Base-by-base conservation (phyloP, 768 basidiomycete genomes). In the Wakefieldia striispora region DNA sequence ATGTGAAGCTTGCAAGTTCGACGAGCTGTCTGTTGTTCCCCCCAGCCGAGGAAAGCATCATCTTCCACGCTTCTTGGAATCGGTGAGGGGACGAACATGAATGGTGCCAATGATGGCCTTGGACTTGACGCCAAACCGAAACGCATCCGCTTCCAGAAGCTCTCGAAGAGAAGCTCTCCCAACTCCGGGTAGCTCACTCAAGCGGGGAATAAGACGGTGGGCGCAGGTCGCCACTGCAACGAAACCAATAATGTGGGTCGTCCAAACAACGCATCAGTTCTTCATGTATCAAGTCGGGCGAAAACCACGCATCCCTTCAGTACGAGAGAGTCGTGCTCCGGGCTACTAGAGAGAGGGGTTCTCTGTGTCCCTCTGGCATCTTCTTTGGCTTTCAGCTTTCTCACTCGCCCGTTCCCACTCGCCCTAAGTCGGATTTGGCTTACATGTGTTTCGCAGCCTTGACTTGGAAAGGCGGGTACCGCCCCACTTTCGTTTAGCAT, bases 81-180 rank as follows among this genome's bases (percentile, higher is more conserved):
- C 17, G 16, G 31, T 38, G 35, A 79, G 41, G 66, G 83, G 81
- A 66, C 86, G 75, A 41, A 76, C 69, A 63, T 89, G 82, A 43
- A 92, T 85, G 3, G 80, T 81, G 24, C 78, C 70, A 27, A 90
- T 63, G 23, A 93, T 65, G 3, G 71, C 64, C 39, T 75, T 74
- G 14, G 88, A 4, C 85, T 89, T 12, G 84, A 81, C 6, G 79
- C 80, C 62, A 84, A 91, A 5, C 89, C 89, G 50, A 93, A 76
- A 33, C 87, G 79, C 58, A 88, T 85, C 86, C 21, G 79, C 77
- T 95, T 95, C 49, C 84, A 88, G 52, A 94, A 75, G 62, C 84
- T 86, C 62, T 94, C 92, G 62, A 95, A 90, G 43, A 90, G 80
- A 38, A 93, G 59, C 86, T 14, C 83, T 78, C 1, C 90, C 91